A percentile compares a stretch with the other conserved stretches of the same genome.
These are phyloP conservation scores for Psophocarpus tetragonolobus DNA, from an alignment of 306 rosid genomes.

Conservation along the genomic window DNA sequence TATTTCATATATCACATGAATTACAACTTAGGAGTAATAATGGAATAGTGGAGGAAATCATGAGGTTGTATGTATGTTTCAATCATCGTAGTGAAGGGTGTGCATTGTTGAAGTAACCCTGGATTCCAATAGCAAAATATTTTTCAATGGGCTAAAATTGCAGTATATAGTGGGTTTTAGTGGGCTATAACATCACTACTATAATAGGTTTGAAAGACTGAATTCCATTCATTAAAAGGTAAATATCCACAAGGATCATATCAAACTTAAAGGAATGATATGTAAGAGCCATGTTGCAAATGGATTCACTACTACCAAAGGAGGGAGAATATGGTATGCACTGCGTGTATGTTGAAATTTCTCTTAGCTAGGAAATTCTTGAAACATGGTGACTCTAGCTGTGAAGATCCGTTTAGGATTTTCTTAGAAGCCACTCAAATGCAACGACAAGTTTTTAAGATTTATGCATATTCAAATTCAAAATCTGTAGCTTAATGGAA, in stretches of 20 bases:
- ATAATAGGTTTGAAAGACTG: no score
- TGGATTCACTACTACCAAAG: not conserved
- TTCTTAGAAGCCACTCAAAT: not conserved
- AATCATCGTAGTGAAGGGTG: not conserved
- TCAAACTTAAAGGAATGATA: not conserved
- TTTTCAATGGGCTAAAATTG: no score
- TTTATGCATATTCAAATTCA: not conserved
- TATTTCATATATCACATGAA: not conserved
- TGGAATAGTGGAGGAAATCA: not conserved
- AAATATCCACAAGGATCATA: not conserved
- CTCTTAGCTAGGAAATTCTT: not conserved
- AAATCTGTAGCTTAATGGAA: not conserved
- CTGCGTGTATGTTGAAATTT: not conserved
- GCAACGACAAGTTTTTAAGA: not conserved
- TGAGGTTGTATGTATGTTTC: not conserved
- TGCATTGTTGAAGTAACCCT: no score
- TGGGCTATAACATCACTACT: no score
- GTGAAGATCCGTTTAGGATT: not conserved
- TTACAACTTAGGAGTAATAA: not conserved
- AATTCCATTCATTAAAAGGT: no score
- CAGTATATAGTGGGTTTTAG: no score
- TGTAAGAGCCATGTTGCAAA: not conserved
- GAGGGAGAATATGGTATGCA: not conserved
- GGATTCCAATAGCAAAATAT: no score
- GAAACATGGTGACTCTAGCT: not conserved